phyloP scores from a whole-genome alignment of 768 basidiomycete genomes.

The Trichaptum fuscoviolaceum region DNA sequence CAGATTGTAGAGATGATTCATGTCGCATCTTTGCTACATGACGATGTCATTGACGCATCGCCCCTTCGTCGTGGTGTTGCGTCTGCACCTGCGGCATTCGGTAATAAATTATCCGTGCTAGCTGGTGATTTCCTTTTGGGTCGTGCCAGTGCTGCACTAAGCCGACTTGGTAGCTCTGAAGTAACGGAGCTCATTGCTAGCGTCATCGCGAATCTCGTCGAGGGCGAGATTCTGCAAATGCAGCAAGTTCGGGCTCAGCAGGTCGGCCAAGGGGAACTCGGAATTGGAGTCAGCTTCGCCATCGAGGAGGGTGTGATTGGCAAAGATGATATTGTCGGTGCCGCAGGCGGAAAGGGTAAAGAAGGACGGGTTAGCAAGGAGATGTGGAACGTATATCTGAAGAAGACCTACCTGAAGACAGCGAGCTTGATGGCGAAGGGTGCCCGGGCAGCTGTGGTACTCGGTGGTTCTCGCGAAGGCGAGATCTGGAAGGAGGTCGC shows the following conservation, averaged over 20 bases:
- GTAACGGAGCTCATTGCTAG: constrained; percentile 91
- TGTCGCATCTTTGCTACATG: constrained; percentile 89
- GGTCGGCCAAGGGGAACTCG: not conserved
- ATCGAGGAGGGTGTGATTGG: constrained; percentile 17
- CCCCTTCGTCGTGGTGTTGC: constrained; percentile 65
- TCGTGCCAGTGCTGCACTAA: constrained; percentile 80
- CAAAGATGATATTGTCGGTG: constrained; percentile 3
- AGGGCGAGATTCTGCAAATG: constrained; percentile 90
- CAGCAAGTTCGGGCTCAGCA: constrained; percentile 11
- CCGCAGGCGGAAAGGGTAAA: not conserved
- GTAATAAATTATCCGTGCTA: constrained; percentile 90
- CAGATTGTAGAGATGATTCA: constrained; percentile 99
- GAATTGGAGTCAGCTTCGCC: not conserved
- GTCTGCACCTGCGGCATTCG: constrained; percentile 71
- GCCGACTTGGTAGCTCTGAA: constrained; percentile 79
- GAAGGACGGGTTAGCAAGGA: constrained; percentile 30
- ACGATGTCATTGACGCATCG: constrained; percentile 78
- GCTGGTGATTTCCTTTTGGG: constrained; percentile 96
- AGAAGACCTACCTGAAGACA: constrained; percentile 91
- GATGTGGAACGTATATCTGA: constrained; percentile 75
- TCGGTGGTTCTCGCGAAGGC: constrained; percentile 75
- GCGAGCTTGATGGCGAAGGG: constrained; percentile 89
- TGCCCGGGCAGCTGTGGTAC: constrained; percentile 76
- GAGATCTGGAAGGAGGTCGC: constrained; percentile 85
- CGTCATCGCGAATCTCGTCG: constrained; percentile 93